phyloP scores from a whole-genome alignment of 2,329 filamentous ascomycete genomes.

The Emergomyces orientalis region DNA sequence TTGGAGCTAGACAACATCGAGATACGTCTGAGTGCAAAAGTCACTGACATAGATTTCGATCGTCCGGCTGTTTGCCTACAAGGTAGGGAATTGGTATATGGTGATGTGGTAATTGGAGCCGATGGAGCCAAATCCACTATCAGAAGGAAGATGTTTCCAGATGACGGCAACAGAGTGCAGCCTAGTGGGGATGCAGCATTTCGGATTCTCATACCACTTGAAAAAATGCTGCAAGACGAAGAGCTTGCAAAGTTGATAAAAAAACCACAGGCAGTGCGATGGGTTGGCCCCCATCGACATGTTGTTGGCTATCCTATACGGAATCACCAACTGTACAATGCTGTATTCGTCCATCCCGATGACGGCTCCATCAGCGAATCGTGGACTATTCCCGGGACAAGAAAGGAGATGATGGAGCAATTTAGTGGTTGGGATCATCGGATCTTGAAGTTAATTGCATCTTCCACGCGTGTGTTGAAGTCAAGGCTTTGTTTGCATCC shows the following conservation, averaged over 20 bases:
- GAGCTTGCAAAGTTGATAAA: slow-evolving; percentile 49
- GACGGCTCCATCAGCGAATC: slow-evolving; percentile 51
- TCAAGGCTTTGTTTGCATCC: slow-evolving; percentile 57
- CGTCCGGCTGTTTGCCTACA: slow-evolving; percentile 23
- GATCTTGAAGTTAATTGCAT: slow-evolving; percentile 53
- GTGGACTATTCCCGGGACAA: slow-evolving; percentile 55
- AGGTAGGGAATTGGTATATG: slow-evolving; percentile 21
- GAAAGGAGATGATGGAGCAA: slow-evolving; percentile 50
- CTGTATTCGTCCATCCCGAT: slow-evolving; percentile 54
- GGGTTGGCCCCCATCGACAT: slow-evolving; percentile 58
- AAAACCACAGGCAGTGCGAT: slow-evolving; percentile 49
- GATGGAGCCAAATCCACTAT: slow-evolving; percentile 45
- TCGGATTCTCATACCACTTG: slow-evolving; percentile 44
- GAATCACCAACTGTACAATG: slow-evolving; percentile 56
- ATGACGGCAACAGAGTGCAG: not conserved
- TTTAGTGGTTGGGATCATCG: slow-evolving; percentile 54
- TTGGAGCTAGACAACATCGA: slow-evolving; percentile 29
- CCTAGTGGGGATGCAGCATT: slow-evolving; percentile 46
- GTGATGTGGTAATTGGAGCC: slow-evolving; percentile 40
- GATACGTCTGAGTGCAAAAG: slow-evolving; percentile 21
- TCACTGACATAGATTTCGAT: slow-evolving; percentile 17
- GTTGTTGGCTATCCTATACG: slow-evolving; percentile 60
- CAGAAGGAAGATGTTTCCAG: slow-evolving; percentile 31
- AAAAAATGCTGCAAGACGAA: slow-evolving; percentile 39
- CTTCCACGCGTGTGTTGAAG: slow-evolving; percentile 56